Conservation (phyloP, 1,284 basidiomycete species). For the Fomes fomentarius region DNA sequence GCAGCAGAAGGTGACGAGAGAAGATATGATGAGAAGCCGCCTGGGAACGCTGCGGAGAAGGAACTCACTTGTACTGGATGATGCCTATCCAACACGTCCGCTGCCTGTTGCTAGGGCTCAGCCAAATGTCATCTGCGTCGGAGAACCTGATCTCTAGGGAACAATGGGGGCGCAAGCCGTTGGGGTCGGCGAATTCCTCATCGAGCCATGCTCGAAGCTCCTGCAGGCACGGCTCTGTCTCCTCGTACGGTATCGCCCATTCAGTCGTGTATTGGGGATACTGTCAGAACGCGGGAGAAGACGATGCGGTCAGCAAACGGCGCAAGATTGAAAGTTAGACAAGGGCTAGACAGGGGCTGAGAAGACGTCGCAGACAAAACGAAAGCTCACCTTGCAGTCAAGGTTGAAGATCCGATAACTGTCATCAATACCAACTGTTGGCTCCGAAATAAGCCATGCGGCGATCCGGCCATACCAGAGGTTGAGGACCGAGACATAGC, state of each 20-base stretch:
- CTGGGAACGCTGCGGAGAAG: not conserved
- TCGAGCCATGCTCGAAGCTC: conserved; percentile 81
- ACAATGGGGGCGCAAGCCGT: conserved; percentile 88
- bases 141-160: conserved; percentile 94
- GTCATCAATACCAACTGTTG: conserved; percentile 66
- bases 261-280: conserved; percentile 91
- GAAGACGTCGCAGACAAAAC: no score
- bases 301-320: not conserved
- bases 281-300: conserved; percentile 41
- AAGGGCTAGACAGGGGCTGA: conserved; percentile 23
- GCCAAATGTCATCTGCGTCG: conserved; percentile 89
- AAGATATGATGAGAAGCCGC: conserved; percentile 10
- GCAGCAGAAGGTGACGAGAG: not conserved
- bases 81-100: conserved; percentile 95
- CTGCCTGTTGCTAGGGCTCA: conserved; percentile 85
- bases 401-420: conserved; percentile 83
- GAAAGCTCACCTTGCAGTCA: conserved; percentile 70
- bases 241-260: conserved; percentile 85
- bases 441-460: conserved; percentile 60
- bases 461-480: conserved; percentile 56
- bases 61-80: conserved; percentile 87
- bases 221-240: conserved; percentile 67
- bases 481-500: conserved; percentile 60
- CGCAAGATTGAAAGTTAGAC: not conserved
- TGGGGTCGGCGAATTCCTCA: conserved; percentile 64